Base-by-base conservation (phyloP, 495 filamentous ascomycete genomes). In the Podospora appendiculata region DNA sequence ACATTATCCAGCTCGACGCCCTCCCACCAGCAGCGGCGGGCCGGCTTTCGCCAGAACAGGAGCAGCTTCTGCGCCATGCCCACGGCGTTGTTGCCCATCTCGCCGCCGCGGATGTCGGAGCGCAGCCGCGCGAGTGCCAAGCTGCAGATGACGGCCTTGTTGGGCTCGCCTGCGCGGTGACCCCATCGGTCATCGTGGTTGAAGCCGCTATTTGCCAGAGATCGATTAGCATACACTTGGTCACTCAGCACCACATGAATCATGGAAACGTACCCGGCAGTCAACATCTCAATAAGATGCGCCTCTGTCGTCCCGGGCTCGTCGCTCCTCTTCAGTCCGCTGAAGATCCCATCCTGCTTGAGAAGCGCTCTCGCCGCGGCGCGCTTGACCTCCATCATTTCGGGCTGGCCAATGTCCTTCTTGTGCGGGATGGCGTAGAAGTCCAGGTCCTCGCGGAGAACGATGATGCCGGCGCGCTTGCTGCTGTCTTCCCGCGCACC, bases 51-150 rank as follows among this genome's bases (percentile, higher is more conserved):
- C 93, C 93, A 99, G 73, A 99, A 99, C 1, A 99, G 78, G 13
- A 99, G 77, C 41, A 99, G 81, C 73, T 99, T 99, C 69, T 99
- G 93, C 10, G 93, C 93, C 93, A 99, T 99, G 18, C 91, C 91
- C 13, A 96, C 89, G 0, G 90, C 85, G 67, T 87, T 92, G 68
- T 73, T 90, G 38, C 78, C 73, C 38, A 88, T 81, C 17, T 90
- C 72, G 60, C 87, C 85, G 48, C 88, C 85, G 46, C 85, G 83
- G 58, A 96, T 89, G 57, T 96, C 93, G 33, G 91, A 96, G 35
- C 93, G 84, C 55, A 99, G 78, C 53, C 94, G 82, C 16, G 93
- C 93, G 39, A 99, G 79, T 3, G 93, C 93, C 57, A 99, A 78
- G 70, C 88, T 93, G 74, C 94, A 97, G 56, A 99, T 93, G 42